Base-by-base conservation (phyloP, 192 early-diverging fungal species). In the Powellomyces hirtus region DNA sequence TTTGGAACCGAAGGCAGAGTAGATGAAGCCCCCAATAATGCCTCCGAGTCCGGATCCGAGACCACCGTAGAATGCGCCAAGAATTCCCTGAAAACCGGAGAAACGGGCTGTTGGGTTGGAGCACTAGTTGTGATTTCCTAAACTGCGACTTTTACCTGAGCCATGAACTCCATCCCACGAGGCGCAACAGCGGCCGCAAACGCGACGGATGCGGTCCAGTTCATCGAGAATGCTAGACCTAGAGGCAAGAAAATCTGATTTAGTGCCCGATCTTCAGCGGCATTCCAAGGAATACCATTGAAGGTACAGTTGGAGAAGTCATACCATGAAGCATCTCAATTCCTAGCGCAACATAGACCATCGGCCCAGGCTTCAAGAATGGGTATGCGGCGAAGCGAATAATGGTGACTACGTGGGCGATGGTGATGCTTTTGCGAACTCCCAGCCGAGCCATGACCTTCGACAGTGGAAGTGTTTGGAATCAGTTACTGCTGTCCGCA, bases 31-130 rank as follows among this genome's bases (percentile, higher is more conserved):
- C n/a, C 68, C 61, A 42, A 71, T 63, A 51, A 71, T 62, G 3
- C 59, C 49, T n/a, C 68, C 68, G 11, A 71, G 38, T 13, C 68
- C 68, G 30, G 60, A 34, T 16, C 68, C 68, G 5, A 71, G 60
- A 30, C 68, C 68, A 20, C 68, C 59, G 68, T 71, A 71, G 24
- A 63, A 61, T 50, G 68, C 68, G 33, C 68, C 68, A 37, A 71
- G 68, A 27, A 71, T 71, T n/a, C 68, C 68, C 68, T 71, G 7
- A 20, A 29, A 29, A 34, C 26, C 33, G 29, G 26, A 5, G 14
- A 14, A 49, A 49, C 46, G 14, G 26, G 26, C 26, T 49, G 46
- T 3, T 3, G 5, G 26, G 46, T 24, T 14, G 46, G 40, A 42
- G 18, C 40, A n/a, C n/a, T n/a, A n/a, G n/a, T n/a, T n/a, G n/a